A percentile compares a stretch with the other conserved stretches of the same genome.
phyloP scores from a whole-genome alignment of 2,329 filamentous ascomycete species.

The Celoporthe dispersa region DNA sequence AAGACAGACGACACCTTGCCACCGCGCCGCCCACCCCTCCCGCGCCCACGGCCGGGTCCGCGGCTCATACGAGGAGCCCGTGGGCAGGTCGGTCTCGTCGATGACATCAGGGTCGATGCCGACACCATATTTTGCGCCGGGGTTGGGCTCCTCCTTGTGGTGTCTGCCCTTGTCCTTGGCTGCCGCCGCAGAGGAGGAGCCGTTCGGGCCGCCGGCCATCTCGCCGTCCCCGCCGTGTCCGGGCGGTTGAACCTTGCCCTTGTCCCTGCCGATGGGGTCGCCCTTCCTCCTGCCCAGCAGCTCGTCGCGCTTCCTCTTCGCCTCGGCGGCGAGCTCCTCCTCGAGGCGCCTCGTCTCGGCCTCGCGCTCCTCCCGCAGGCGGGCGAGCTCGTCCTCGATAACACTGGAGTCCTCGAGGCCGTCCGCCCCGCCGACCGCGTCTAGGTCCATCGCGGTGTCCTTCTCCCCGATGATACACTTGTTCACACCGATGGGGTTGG shows the following conservation, averaged over 20 bases:
- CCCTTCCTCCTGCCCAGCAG: conserved; percentile 48
- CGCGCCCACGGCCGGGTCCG: conserved; percentile 24
- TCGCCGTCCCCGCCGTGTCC: conserved; percentile 25
- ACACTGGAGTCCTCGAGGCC: conserved; percentile 59
- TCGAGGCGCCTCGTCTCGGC: conserved; percentile 50
- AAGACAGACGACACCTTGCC: conserved; percentile 20
- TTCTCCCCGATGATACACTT: conserved; percentile 65
- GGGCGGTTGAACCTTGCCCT: conserved; percentile 29
- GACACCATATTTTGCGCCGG: conserved; percentile 27
- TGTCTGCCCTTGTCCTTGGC: background rate
- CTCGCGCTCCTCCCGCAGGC: conserved; percentile 49
- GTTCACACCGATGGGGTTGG: conserved; percentile 66
- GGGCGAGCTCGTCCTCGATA: conserved; percentile 57
- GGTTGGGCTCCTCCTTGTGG: conserved; percentile 4
- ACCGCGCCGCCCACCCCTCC: conserved; percentile 21
- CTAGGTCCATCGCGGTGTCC: conserved; percentile 61
- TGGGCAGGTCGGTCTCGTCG: conserved; percentile 32
- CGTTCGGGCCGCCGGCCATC: conserved; percentile 4
- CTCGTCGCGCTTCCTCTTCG: conserved; percentile 53
- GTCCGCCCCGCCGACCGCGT: conserved; percentile 62
- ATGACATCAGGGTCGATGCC: conserved; percentile 31
- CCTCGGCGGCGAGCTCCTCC: conserved; percentile 53
- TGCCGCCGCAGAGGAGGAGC: background rate
- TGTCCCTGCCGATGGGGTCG: conserved; percentile 31
- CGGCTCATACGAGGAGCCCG: conserved; percentile 17